Conservation (phyloP, 164 flowering plant species). For the Stephania cephalantha region DNA sequence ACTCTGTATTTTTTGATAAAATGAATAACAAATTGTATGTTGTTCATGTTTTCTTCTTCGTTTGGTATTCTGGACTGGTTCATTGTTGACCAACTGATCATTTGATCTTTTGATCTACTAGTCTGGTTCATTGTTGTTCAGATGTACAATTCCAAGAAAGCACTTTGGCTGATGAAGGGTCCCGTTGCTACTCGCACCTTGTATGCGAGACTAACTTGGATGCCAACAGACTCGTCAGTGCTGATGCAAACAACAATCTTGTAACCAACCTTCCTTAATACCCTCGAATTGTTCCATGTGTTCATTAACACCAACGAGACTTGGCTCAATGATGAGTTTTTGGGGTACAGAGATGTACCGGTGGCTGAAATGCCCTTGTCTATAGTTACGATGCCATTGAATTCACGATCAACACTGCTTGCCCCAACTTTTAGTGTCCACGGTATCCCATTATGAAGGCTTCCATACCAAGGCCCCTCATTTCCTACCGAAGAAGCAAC, state of each 20-base stretch:
- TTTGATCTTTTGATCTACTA: too few species aligned
- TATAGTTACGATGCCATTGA: slow-evolving; percentile 10
- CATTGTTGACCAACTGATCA: too few species aligned
- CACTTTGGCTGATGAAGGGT: neutral
- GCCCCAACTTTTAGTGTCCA: slow-evolving; percentile 67
- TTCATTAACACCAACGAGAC: slow-evolving; percentile 5
- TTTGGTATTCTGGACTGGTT: too few species aligned
- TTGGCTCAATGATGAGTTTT: neutral
- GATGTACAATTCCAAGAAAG: neutral
- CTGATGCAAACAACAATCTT: slow-evolving; percentile 9
- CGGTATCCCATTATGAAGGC: slow-evolving; percentile 49
- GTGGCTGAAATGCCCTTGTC: slow-evolving; percentile 5
- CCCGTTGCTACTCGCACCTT: neutral
- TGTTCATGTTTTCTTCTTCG: too few species aligned
- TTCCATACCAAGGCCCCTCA: slow-evolving; percentile 35
- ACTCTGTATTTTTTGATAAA: too few species aligned
- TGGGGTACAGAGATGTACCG: slow-evolving; percentile 4
- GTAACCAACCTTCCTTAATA: neutral
- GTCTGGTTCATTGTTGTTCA: too few species aligned
- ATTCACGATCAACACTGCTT: slow-evolving; percentile 49
- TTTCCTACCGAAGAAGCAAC: slow-evolving; percentile 64
- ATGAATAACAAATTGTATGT: too few species aligned
- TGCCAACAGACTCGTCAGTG: neutral
- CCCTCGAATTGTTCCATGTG: slow-evolving; percentile 12
- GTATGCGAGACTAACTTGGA: neutral